Conservation (phyloP, 257 asterid species). For the Scutellaria galericulata region DNA sequence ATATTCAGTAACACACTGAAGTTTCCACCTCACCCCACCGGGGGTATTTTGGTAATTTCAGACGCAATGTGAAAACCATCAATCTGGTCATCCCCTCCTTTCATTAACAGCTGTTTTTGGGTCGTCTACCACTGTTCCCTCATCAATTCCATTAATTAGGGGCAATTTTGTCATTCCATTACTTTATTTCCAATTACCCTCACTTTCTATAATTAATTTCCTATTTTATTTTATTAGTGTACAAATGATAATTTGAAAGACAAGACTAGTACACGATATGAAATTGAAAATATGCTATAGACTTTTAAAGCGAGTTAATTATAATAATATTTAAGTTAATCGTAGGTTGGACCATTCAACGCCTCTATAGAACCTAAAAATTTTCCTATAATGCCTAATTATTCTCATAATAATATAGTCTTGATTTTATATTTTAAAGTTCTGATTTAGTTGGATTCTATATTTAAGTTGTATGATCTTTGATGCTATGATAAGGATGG, state of each 20-base stretch:
- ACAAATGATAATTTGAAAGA: no score
- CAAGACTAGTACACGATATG: no score
- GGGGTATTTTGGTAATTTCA: not conserved
- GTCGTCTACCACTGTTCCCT: not conserved
- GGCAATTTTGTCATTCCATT: slow-evolving; percentile 7
- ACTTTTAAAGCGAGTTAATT: not conserved
- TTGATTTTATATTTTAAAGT: slow-evolving; percentile 20
- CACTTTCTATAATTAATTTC: no score
- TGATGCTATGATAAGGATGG: slow-evolving; percentile 27
- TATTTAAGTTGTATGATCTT: slow-evolving; percentile 17
- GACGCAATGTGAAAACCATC: slow-evolving; percentile 25
- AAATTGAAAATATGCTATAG: not conserved
- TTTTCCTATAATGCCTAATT: slow-evolving; percentile 35
- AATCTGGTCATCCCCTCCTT: slow-evolving; percentile 29
- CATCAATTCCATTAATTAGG: slow-evolving; percentile 27
- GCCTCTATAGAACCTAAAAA: not conserved
- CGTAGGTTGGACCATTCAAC: no score
- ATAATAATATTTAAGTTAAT: no score
- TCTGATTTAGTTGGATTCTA: slow-evolving; percentile 25
- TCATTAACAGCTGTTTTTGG: slow-evolving; percentile 34
- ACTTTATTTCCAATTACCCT: not conserved
- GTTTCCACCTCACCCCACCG: not conserved
- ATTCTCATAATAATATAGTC: slow-evolving; percentile 24
- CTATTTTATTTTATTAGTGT: no score
- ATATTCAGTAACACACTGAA: not conserved